Evolutionary conservation across 352 stramenopile species (phyloP).

Genomic region (Pythium coloratum): DNA sequence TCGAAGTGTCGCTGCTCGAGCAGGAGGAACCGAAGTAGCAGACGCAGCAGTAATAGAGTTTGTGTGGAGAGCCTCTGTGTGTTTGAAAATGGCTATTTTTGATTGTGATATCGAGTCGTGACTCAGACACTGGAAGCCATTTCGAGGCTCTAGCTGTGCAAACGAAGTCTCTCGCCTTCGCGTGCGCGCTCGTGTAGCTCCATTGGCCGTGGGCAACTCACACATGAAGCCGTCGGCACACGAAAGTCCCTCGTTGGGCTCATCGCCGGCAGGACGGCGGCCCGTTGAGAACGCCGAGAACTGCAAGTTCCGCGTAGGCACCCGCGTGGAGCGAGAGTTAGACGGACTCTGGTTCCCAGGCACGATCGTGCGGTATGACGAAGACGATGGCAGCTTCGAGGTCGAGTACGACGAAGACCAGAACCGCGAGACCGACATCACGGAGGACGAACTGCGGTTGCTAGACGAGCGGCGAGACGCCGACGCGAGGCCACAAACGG

Average conservation of each 20-base stretch:
- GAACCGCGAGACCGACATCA: conserved; percentile 67
- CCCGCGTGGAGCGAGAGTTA: conserved; percentile 65
- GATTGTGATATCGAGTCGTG: not conserved
- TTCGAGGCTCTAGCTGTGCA: not conserved
- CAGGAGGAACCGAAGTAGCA: not conserved
- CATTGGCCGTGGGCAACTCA: too few relatives aligned
- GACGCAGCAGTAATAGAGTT: too few relatives aligned
- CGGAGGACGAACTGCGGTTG: conserved; percentile 42
- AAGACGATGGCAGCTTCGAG: conserved; percentile 59
- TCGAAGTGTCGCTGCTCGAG: not conserved
- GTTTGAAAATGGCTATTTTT: not conserved
- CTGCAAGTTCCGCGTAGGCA: conserved; percentile 38
- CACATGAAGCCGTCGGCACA: conserved; percentile 6
- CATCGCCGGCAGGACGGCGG: conserved; percentile 10
- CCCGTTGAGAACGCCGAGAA: conserved; percentile 27
- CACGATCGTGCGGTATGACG: conserved; percentile 50
- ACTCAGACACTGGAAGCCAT: not conserved
- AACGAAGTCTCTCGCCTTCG: not conserved
- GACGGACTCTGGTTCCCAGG: conserved; percentile 79
- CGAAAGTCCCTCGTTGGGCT: not conserved
- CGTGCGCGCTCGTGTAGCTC: not conserved
- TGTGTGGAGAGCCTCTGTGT: not conserved
- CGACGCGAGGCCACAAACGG: conserved; percentile 17
- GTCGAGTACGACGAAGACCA: conserved; percentile 82
- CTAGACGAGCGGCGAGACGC: conserved; percentile 24